phyloP scores from a whole-genome alignment of 345 rosid genomes.

The Rhodamnia argentea region DNA sequence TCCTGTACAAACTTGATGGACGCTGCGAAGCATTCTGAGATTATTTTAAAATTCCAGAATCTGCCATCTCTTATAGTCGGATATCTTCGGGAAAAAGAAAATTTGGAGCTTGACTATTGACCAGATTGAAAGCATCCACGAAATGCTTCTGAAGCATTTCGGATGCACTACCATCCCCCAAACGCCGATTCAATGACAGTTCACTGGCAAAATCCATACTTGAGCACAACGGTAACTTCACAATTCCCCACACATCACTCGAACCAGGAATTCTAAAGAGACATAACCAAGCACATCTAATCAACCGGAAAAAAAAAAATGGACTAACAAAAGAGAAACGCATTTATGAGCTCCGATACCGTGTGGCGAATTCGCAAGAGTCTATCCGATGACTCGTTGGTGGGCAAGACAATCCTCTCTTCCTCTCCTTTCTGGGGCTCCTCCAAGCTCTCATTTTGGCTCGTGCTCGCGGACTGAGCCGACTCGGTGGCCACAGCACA shows the following conservation, averaged over 20 bases:
- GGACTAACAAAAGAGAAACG: not conserved
- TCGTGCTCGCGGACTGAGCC: constrained; percentile 19
- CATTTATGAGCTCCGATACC: constrained; percentile 19
- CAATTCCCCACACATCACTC: not conserved
- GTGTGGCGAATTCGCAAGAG: constrained; percentile 84
- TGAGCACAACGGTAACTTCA: not conserved
- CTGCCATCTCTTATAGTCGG: not conserved
- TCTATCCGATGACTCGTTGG: constrained; percentile 65
- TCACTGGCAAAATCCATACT: not conserved
- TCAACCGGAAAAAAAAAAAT: not conserved
- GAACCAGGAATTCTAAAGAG: not conserved
- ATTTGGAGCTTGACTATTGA: not conserved
- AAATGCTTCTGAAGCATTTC: not conserved
- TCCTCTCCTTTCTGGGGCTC: constrained; percentile 15
- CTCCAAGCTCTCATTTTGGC: not conserved
- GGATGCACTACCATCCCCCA: not conserved
- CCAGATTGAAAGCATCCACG: not conserved
- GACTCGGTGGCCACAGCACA: constrained; percentile 45
- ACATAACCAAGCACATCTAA: not conserved
- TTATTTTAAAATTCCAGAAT: not conserved
- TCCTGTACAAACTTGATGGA: not conserved
- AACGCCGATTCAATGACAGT: not conserved
- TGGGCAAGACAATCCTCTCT: constrained; percentile 49
- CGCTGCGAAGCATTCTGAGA: not conserved
- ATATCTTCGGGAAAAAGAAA: not conserved